phyloP scores from a whole-genome alignment of 306 rosid genomes.

The Quercus bicolor region DNA sequence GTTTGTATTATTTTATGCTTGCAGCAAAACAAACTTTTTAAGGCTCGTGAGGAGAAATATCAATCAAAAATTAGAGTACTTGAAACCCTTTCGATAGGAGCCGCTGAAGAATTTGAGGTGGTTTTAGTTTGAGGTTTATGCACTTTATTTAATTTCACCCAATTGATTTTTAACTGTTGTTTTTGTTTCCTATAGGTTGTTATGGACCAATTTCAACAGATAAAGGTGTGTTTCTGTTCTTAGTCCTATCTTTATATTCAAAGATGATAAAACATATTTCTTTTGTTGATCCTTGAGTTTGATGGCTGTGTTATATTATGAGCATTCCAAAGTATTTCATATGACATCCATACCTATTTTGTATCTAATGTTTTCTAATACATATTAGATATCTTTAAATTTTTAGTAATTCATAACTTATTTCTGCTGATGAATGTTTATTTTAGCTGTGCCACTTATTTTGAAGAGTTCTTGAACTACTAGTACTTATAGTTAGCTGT shows the following conservation, averaged over 20 bases:
- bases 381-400: neutral
- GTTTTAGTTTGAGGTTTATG: constrained; percentile 19
- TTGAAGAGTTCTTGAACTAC: neutral
- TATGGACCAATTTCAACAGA: constrained; percentile 63
- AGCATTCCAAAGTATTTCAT: neutral
- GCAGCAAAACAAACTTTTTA: constrained; percentile 71
- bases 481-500: neutral
- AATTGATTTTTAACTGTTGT: constrained; percentile 17
- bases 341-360: neutral
- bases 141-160: constrained; percentile 15
- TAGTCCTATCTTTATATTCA: constrained; percentile 19
- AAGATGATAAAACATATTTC: constrained; percentile 11
- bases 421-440: neutral
- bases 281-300: constrained; percentile 4
- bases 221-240: constrained; percentile 59
- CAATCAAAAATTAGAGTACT: constrained; percentile 68
- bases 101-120: constrained; percentile 83
- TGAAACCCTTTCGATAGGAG: constrained; percentile 74
- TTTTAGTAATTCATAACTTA: neutral
- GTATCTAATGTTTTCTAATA: neutral
- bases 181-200: constrained; percentile 52
- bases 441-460: neutral
- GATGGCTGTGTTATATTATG: neutral
- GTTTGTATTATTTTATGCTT: constrained; percentile 28
- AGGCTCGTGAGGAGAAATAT: constrained; percentile 81